Evolutionary conservation across 78 protist genomes (phyloP), one percentile per base, ranked within the genome.

Genomic region (Planoprotostelium fungivorum): DNA sequence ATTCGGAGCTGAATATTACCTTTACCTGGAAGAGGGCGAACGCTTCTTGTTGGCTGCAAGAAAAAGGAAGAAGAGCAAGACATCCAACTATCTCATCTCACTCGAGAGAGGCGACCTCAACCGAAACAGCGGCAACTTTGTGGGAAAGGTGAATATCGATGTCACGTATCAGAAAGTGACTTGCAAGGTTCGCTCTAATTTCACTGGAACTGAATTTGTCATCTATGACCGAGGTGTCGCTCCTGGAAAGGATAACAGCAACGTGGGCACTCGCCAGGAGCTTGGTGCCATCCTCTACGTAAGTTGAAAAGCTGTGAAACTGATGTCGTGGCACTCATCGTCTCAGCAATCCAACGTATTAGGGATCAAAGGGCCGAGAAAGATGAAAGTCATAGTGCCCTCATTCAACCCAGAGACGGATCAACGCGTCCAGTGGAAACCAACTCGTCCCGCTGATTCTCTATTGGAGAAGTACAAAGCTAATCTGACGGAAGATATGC

Each of bases 341-440:
- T 87, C 85, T 0, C 84, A 92, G 89, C 95, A 92, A 36, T 0
- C 91, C 31, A 95, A 92, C 84, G 31, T 92, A 10, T 0, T 95
- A 34, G 96, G 96, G 9, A 28, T 38, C 29, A 89, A 89, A 39
- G 96, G 96, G 29, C 96, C 96, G 10, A 25, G 96, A 10, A 92
- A 88, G 87, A 90, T 95, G 91, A 88, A 34, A 23, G 91, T 91
- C 16, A 83, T 90, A 23, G 0, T 95, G 28, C 96, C 96, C 5
- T 35, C 10, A 5, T 31, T 0, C 37, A 28, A 83, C 34, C 36
- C 36, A 35, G 29, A 28, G 34, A 84, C 86, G 1, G 38, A 86
- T 10, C 84, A 29, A 1, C 87, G 35, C 63, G 28, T 39, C 34
- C 84, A 36, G 29, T n/a, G 9, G 37, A 37, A 0, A 0, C 37